Base-by-base conservation (phyloP, 768 basidiomycete species). In the Boletus rubroflammeus region DNA sequence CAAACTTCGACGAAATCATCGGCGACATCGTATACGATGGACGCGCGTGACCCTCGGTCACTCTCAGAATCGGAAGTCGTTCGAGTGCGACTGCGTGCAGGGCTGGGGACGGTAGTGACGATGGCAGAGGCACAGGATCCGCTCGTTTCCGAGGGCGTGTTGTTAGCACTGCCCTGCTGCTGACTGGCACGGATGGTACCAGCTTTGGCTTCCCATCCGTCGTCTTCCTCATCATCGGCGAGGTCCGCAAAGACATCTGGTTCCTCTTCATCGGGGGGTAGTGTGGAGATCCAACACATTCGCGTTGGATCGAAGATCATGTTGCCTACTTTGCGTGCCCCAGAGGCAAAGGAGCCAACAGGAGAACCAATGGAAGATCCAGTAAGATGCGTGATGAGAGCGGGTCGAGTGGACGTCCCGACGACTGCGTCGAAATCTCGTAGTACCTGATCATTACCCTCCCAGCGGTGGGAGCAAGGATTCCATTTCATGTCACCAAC, bases 401-500 rank as follows among this genome's bases (percentile, higher is more conserved):
- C 96, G 7, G 96, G 96, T 26, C 96, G 87, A 14, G 87, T 87
- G 4, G 93, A 92, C 13, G 88, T 86, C 44, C 85, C 84, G 44
- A 90, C 81, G 15, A 81, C 86, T 17, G 75, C 73, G 47, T 98
- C 96, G 68, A 98, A 99, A 51, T 93, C 94, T 54, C 89, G 86
- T 29, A 98, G 78, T 15, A 84, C 83, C 54, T 89, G 85, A 59
- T 99, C 96, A 70, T 99, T 98, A 49, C 96, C 96, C 76, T 99
- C 96, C 96, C 96, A 99, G 34, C 92, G 87, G 15, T 90, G 81
- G 2, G 84, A 85, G 17, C 73, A 75, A 38, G 96, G 95, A 72
- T 99, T 98, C 91, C 93, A 99, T 64, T 84, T 90, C 96, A 99
- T 99, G 51, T 95, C 92, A 21, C 93, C 94, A 53, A 96, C 82